Evolutionary conservation across 2,329 filamentous ascomycete species (phyloP).

Genomic region (Cladosporium oxysporum): DNA sequence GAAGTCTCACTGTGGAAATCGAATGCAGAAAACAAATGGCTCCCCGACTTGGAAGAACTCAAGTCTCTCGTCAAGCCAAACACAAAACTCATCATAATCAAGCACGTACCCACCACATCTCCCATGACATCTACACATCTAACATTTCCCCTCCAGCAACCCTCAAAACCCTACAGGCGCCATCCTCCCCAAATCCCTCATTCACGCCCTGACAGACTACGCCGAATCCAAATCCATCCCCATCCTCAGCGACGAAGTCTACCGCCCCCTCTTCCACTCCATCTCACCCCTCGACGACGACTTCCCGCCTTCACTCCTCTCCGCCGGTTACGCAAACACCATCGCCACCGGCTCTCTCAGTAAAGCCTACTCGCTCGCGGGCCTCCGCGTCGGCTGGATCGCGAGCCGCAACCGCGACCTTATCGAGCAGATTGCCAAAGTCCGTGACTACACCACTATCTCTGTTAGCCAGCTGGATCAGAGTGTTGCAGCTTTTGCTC

Average conservation of each 20-base stretch:
- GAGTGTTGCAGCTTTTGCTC: slow-evolving; percentile 71
- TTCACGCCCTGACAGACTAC: slow-evolving; percentile 64
- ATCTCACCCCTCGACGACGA: slow-evolving; percentile 55
- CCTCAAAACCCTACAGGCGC: slow-evolving; percentile 82
- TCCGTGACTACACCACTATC: slow-evolving; percentile 82
- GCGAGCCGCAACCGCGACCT: slow-evolving; percentile 65
- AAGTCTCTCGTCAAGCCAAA: slow-evolving; percentile 65
- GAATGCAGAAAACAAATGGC: slow-evolving; percentile 63
- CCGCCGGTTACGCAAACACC: slow-evolving; percentile 69
- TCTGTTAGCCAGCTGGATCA: slow-evolving; percentile 83
- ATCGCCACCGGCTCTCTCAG: slow-evolving; percentile 80
- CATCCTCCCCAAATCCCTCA: slow-evolving; percentile 61
- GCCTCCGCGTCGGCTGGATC: slow-evolving; percentile 81
- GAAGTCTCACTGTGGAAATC: slow-evolving; percentile 79
- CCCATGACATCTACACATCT: not conserved
- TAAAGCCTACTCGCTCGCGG: slow-evolving; percentile 81
- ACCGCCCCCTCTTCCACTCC: slow-evolving; percentile 78
- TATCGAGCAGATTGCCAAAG: slow-evolving; percentile 63
- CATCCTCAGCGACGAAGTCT: slow-evolving; percentile 78
- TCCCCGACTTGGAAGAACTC: slow-evolving; percentile 67
- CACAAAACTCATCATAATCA: slow-evolving; percentile 71
- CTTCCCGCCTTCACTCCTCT: slow-evolving; percentile 67
- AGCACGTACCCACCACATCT: slow-evolving; percentile 37
- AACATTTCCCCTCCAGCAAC: slow-evolving; percentile 57
- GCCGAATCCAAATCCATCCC: slow-evolving; percentile 64